These are phyloP conservation scores for Globisporangium cederbergense DNA, from an alignment of 352 stramenopile genomes.

Conservation along the genomic window DNA sequence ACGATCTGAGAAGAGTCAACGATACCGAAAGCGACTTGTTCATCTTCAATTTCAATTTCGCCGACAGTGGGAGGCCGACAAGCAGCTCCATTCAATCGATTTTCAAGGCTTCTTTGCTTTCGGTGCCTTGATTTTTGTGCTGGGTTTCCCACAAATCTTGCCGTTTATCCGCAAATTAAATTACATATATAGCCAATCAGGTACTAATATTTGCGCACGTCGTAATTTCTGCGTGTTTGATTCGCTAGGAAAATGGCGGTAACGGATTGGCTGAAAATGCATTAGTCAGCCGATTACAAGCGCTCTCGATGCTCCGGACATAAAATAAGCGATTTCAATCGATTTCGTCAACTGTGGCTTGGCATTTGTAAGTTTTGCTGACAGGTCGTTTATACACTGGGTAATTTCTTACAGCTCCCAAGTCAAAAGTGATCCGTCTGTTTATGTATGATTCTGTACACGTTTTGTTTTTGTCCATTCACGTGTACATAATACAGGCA, in stretches of 20 bases:
- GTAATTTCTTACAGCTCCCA: no score
- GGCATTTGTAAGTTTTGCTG: no score
- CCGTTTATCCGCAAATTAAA: no score
- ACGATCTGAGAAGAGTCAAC: slow-evolving; percentile 4
- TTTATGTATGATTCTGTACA: no score
- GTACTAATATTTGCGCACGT: not conserved
- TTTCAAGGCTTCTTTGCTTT: not conserved
- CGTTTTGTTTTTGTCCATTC: no score
- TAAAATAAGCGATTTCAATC: not conserved
- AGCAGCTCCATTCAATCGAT: no score
- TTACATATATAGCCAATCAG: not conserved
- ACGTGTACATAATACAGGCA: no score
- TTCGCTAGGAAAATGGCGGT: not conserved
- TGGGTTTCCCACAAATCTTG: no score
- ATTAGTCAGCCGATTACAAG: not conserved
- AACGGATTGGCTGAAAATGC: slow-evolving; percentile 1
- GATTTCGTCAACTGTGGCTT: no score
- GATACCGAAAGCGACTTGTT: not conserved
- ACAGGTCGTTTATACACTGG: no score
- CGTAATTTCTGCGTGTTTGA: not conserved
- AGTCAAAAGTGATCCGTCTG: no score
- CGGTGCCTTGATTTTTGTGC: not conserved
- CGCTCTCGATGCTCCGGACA: not conserved
- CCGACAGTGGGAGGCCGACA: no score
- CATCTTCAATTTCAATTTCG: not conserved